These are phyloP conservation scores for Cucurbita ficifolia DNA, from an alignment of 306 rosid genomes.

Conservation along the genomic window DNA sequence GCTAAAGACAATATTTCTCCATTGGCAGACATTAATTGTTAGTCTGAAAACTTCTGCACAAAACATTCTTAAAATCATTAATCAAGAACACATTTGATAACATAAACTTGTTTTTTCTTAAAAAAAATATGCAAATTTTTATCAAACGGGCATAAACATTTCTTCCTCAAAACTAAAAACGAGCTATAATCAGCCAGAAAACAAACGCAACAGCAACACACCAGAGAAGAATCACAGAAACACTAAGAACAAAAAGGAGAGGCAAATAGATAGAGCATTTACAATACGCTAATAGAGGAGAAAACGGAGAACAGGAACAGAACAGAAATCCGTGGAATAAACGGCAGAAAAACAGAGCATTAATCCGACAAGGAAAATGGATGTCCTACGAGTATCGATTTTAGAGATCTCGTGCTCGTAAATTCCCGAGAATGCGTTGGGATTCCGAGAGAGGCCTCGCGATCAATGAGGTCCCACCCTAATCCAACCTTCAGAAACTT, in stretches of 20 bases:
- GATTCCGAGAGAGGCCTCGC: conserved; percentile 24
- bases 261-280: not conserved
- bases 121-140: no score
- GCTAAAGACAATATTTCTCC: not conserved
- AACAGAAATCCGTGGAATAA: not conserved
- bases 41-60: not conserved
- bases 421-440: conserved; percentile 28
- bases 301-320: not conserved
- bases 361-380: not conserved
- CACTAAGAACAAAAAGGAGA: not conserved
- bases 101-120: no score
- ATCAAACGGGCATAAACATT: not conserved
- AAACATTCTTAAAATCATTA: not conserved
- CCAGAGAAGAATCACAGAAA: not conserved
- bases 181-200: not conserved
- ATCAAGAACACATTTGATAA: not conserved
- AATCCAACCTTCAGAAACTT: conserved; percentile 14
- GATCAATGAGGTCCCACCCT: conserved; percentile 31
- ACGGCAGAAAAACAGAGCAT: not conserved
- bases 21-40: not conserved
- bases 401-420: conserved; percentile 58
- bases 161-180: not conserved
- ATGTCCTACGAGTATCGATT: conserved; percentile 36
- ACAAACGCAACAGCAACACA: not conserved
- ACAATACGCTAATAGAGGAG: not conserved